These are phyloP conservation scores for Cryptococcus sp. DNA, from an alignment of 1,284 basidiomycete genomes.

Conservation along the genomic window DNA sequence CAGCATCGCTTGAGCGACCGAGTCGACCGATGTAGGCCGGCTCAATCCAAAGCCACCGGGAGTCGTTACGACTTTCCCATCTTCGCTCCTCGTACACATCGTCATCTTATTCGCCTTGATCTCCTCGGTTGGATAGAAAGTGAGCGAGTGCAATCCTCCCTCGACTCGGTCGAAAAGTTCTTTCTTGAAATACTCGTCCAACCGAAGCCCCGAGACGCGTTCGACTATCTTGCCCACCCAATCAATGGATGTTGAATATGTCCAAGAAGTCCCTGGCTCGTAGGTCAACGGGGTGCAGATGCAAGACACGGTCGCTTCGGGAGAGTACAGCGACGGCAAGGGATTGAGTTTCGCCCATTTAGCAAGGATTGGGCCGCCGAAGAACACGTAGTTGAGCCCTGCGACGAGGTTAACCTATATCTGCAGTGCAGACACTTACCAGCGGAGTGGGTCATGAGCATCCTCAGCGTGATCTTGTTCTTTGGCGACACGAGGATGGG, in stretches of 20 bases:
- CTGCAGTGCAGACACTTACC: conserved; percentile 21
- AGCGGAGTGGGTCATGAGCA: conserved; percentile 40
- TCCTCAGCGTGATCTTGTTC: conserved; percentile 38
- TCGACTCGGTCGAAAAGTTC: conserved; percentile 37
- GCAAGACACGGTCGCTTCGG: conserved; percentile 16
- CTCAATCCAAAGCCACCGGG: conserved; percentile 16
- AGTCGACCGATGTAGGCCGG: conserved; percentile 8
- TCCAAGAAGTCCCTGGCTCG: conserved; percentile 38
- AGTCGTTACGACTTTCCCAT: conserved; percentile 11
- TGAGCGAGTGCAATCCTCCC: conserved; percentile 31
- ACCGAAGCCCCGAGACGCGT: conserved; percentile 31
- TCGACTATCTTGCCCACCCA: conserved; percentile 43
- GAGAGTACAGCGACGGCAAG: conserved; percentile 10
- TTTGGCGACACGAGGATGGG: conserved; percentile 28
- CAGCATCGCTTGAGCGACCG: conserved; percentile 14
- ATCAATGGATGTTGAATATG: conserved; percentile 44
- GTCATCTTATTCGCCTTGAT: conserved; percentile 25
- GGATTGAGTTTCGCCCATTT: conserved; percentile 16
- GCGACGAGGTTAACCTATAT: not conserved
- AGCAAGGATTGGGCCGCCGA: conserved; percentile 6
- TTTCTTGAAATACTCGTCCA: conserved; percentile 42
- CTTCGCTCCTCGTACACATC: conserved; percentile 15
- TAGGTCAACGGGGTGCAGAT: conserved; percentile 31
- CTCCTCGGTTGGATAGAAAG: conserved; percentile 34
- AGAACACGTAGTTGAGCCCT: conserved; percentile 15